Evolutionary conservation across 306 rosid species (phyloP), one percentile per base, ranked within the genome.

Genomic region (Vigna reflexopilosa): DNA sequence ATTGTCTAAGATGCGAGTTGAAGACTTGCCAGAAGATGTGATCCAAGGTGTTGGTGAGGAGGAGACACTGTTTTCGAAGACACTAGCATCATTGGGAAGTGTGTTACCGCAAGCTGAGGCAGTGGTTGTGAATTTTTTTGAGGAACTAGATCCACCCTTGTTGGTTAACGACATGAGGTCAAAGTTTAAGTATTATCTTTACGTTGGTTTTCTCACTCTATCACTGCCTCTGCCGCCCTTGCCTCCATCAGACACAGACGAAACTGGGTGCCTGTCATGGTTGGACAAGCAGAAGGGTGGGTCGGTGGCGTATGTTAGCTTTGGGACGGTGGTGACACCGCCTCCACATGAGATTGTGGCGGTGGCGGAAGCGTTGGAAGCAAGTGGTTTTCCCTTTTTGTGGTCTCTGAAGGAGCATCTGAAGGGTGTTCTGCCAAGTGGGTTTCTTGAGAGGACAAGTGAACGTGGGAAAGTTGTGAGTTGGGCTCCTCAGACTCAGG

Each of bases 401-500:
- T 85, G 89, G 89, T 85, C 89, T 2, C 70, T 85, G 0, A 78
- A 63, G 61, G 88, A 82, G 3, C 17, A 82, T 13, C 7, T 51
- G 0, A 81, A 40, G 54, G 70, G 70, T 0, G 26, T 17, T 64
- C 44, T 83, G n/a, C 88, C 88, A 7, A 7, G 15, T 2, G 91
- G 82, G 75, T 90, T 90, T 76, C 45, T 84, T n/a, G 13, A 42
- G 47, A 42, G 47, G 47, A 42, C 47, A 86, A 82, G 57, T 80
- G 81, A 48, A 72, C 2, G 3, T 1, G 89, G 92, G 2, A 90
- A 82, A 77, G 30, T 87, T 8, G 89, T 88, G 42, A 16, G 85
- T 1, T 90, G 95, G 92, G 83, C 77, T 50, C 90, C 90, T 3
- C 91, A 90, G 42, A 24, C 40, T 9, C 82, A 82, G 57, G 81